Conservation (phyloP, 177 flowering plant species). For the Tripterygium wilfordii region DNA sequence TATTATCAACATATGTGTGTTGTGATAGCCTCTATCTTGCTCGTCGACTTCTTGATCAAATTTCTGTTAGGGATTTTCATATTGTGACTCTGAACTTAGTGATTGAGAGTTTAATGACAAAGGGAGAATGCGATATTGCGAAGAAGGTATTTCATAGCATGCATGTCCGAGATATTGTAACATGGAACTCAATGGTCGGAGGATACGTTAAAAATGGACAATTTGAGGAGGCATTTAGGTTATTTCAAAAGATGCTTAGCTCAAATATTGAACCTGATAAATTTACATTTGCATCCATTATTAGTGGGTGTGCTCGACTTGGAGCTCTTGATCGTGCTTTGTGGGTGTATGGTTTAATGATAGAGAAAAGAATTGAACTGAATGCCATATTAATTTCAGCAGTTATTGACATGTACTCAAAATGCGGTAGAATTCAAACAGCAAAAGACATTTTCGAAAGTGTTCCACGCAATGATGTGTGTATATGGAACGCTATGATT, state of each 20-base stretch:
- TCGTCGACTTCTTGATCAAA: constrained; percentile 26
- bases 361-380: constrained; percentile 31
- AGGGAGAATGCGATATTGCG: constrained; percentile 45
- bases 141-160: constrained; percentile 37
- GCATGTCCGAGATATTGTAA: constrained; percentile 23
- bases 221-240: constrained; percentile 35
- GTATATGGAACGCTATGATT: constrained; percentile 72
- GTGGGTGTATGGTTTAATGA: constrained; percentile 48
- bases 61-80: constrained; percentile 15
- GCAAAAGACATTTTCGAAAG: constrained; percentile 46
- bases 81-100: constrained; percentile 31
- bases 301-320: constrained; percentile 44
- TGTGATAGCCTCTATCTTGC: constrained; percentile 21
- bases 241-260: constrained; percentile 42
- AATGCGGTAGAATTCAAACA: constrained; percentile 53
- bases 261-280: constrained; percentile 52
- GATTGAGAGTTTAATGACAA: constrained; percentile 31
- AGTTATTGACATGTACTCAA: constrained; percentile 68
- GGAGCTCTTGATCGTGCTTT: constrained; percentile 39
- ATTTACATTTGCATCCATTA: constrained; percentile 58
- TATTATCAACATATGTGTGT: constrained; percentile 30
- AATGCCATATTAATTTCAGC: constrained; percentile 53
- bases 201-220: constrained; percentile 47
- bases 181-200: constrained; percentile 55
- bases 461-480: constrained; percentile 31